These are phyloP conservation scores for Magnusiomyces tetraspermus DNA, from an alignment of 1,139 yeast genomes.

Conservation along the genomic window DNA sequence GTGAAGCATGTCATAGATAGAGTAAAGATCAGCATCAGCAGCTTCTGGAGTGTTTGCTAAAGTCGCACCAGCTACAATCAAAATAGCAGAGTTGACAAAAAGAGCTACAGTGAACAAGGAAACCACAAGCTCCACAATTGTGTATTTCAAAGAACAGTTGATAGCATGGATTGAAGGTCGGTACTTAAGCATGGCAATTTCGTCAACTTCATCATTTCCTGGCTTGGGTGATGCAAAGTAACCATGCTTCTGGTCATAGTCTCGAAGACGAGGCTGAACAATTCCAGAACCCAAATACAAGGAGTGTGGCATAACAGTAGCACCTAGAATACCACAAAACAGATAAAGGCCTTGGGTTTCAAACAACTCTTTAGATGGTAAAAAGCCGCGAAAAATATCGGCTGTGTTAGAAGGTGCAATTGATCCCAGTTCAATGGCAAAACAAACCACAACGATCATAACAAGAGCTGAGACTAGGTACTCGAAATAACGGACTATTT, in stretches of 20 bases:
- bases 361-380: slow-evolving; percentile 57
- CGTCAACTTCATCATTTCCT: slow-evolving; percentile 31
- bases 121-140: slow-evolving; percentile 54
- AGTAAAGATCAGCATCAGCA: slow-evolving; percentile 61
- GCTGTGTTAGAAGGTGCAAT: slow-evolving; percentile 42
- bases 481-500: slow-evolving; percentile 57
- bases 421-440: slow-evolving; percentile 55
- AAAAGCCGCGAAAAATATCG: slow-evolving; percentile 57
- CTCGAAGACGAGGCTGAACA: slow-evolving; percentile 62
- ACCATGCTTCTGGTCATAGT: slow-evolving; percentile 39
- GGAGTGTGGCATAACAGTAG: slow-evolving; percentile 79
- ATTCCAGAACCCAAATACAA: slow-evolving; percentile 66
- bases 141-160: slow-evolving; percentile 54
- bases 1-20: slow-evolving; percentile 54
- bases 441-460: slow-evolving; percentile 61
- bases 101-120: slow-evolving; percentile 66
- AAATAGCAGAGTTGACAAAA: slow-evolving; percentile 69
- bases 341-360: slow-evolving; percentile 56
- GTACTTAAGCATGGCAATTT: slow-evolving; percentile 23
- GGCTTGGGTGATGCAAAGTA: slow-evolving; percentile 23
- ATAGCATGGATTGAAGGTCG: slow-evolving; percentile 56
- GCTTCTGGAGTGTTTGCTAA: slow-evolving; percentile 53
- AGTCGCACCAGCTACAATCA: slow-evolving; percentile 68
- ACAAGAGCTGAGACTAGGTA: slow-evolving; percentile 57
- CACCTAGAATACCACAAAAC: slow-evolving; percentile 71